Evolutionary conservation across 352 stramenopile genomes (phyloP).

Genomic region (Globisporangium okanoganense): DNA sequence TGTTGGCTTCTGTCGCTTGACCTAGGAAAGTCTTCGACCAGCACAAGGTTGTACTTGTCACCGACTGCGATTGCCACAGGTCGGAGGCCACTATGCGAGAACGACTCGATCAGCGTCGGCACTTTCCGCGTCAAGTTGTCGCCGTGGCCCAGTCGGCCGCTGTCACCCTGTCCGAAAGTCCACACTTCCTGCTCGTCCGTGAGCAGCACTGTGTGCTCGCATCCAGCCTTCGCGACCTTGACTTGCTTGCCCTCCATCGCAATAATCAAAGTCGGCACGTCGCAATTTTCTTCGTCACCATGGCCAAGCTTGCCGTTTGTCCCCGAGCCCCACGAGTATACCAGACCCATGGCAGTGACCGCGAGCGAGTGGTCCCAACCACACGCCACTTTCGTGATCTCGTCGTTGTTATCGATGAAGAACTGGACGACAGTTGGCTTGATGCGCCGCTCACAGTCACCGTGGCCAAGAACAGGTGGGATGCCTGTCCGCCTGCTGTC

Average conservation of each 20-base stretch:
- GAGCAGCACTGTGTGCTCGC: conserved; percentile 70
- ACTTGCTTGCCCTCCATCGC: conserved; percentile 45
- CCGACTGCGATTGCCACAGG: conserved; percentile 77
- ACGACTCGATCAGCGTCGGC: conserved; percentile 56
- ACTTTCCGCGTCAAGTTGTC: conserved; percentile 60
- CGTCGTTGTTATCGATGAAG: conserved; percentile 51
- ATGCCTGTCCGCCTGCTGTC: conserved; percentile 76
- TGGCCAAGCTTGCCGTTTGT: conserved; percentile 83
- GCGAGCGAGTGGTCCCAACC: conserved; percentile 84
- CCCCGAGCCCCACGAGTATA: conserved; percentile 81
- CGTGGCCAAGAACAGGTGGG: conserved; percentile 74
- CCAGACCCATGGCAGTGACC: conserved; percentile 40
- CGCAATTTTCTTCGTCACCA: conserved; percentile 75
- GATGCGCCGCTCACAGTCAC: conserved; percentile 60
- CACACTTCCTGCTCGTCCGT: conserved; percentile 60
- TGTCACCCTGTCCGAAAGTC: conserved; percentile 83
- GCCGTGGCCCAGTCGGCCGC: conserved; percentile 67
- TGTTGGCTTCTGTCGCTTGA: not conserved
- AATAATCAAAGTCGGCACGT: conserved; percentile 50
- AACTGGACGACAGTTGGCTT: conserved; percentile 51
- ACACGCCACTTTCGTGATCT: conserved; percentile 61
- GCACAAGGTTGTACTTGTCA: conserved; percentile 85
- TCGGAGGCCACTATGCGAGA: conserved; percentile 38
- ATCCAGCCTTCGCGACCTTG: conserved; percentile 72
- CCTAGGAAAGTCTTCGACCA: conserved; percentile 38